Percentiles rank a stretch among this genome's conserved stretches.
phyloP scores from a whole-genome alignment of 768 basidiomycete genomes.

The Pleurotus eryngii region DNA sequence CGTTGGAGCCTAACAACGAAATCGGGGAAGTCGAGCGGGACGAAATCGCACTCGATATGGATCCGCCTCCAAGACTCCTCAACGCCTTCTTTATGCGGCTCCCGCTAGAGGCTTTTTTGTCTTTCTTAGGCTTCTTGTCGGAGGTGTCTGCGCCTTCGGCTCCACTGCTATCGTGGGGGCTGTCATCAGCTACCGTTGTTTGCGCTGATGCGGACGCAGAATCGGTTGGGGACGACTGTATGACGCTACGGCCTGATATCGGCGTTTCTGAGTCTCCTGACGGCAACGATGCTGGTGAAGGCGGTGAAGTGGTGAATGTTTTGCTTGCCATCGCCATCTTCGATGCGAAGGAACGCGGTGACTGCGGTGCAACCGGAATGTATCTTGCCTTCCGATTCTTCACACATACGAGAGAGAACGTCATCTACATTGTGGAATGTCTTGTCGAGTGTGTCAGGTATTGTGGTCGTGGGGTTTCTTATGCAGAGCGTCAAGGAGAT shows the following conservation, averaged over 20 bases:
- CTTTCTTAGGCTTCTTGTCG: conserved; percentile 38
- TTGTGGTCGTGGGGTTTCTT: conserved; percentile 50
- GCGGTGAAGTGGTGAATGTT: conserved; percentile 48
- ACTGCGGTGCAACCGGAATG: conserved; percentile 98
- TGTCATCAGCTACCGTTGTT: conserved; percentile 19
- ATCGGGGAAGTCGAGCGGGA: conserved; percentile 34
- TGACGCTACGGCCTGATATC: conserved; percentile 29
- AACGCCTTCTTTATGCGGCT: conserved; percentile 56
- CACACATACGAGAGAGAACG: conserved; percentile 77
- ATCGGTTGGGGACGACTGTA: conserved; percentile 16
- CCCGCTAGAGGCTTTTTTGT: conserved; percentile 39
- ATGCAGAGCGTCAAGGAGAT: conserved; percentile 67
- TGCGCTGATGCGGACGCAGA: conserved; percentile 11
- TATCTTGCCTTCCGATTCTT: conserved; percentile 86
- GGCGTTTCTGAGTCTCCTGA: conserved; percentile 27
- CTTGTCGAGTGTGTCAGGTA: conserved; percentile 89
- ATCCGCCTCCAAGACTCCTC: conserved; percentile 44
- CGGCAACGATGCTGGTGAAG: conserved; percentile 22
- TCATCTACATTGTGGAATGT: conserved; percentile 94
- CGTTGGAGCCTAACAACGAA: conserved; percentile 1
- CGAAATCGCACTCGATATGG: conserved; percentile 25
- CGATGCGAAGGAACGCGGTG: conserved; percentile 90
- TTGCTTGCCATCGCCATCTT: conserved; percentile 75
- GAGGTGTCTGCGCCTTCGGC: conserved; percentile 36
- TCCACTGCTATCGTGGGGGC: conserved; percentile 39